A percentile compares a stretch with the other conserved stretches of the same genome.
Evolutionary conservation across 257 asterid genomes (phyloP).

Genomic region (Verbena officinalis): DNA sequence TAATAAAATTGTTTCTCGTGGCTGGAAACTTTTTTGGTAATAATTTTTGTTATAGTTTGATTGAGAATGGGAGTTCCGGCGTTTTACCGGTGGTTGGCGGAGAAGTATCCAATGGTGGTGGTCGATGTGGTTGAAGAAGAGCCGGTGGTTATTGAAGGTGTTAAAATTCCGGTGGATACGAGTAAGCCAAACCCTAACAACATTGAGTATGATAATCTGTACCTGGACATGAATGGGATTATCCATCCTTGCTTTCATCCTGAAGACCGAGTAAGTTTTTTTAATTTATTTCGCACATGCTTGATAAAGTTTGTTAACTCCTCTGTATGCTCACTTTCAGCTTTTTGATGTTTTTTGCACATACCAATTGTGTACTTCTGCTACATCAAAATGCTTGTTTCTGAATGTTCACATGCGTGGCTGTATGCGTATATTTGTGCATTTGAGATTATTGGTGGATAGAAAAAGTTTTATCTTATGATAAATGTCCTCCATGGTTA

Average conservation of each 20-base stretch:
- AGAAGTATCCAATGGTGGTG: slow-evolving; percentile 92
- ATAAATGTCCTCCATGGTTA: neutral
- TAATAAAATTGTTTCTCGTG: neutral
- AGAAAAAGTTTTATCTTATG: no score
- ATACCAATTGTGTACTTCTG: neutral
- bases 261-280: slow-evolving; percentile 77
- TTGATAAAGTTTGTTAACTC: neutral
- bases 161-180: slow-evolving; percentile 86
- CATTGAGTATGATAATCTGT: slow-evolving; percentile 82
- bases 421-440: neutral
- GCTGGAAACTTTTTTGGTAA: neutral
- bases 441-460: no score
- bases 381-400: neutral
- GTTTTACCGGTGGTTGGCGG: slow-evolving; percentile 96
- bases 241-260: slow-evolving; percentile 98
- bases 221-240: slow-evolving; percentile 93
- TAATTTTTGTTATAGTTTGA: slow-evolving; percentile 7
- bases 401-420: neutral
- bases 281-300: neutral
- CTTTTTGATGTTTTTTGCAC: neutral
- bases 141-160: slow-evolving; percentile 69
- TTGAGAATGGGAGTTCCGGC: slow-evolving; percentile 95
- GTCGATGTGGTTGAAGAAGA: slow-evolving; percentile 89
- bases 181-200: slow-evolving; percentile 88
- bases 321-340: neutral